A percentile compares a stretch with the other conserved stretches of the same genome.
Conservation (phyloP, 2,329 filamentous ascomycete genomes). For the Cytospora paraplurivora region DNA sequence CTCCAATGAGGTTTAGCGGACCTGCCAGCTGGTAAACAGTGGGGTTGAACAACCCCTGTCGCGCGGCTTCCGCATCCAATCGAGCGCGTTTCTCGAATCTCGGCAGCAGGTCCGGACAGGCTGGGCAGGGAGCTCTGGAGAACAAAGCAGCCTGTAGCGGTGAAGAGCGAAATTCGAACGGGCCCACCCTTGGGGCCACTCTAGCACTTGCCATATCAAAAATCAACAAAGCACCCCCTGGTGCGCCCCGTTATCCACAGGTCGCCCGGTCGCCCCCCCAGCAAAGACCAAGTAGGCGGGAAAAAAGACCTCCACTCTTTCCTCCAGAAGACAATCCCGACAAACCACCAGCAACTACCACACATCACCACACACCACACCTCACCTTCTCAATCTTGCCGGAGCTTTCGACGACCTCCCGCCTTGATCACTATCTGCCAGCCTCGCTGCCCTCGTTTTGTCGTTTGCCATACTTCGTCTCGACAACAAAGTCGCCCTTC, state of each 20-base stretch:
- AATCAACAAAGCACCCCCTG: conserved; percentile 27
- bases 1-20: conserved; percentile 8
- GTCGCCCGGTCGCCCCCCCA: conserved; percentile 1
- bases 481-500: conserved; percentile 35
- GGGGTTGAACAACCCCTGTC: conserved; percentile 23
- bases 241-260: background rate
- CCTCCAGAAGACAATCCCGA: background rate
- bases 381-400: conserved; percentile 17
- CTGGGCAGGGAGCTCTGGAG: background rate
- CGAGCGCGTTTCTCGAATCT: conserved; percentile 6
- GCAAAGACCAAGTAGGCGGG: background rate
- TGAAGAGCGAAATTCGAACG: conserved; percentile 6
- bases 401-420: conserved; percentile 21
- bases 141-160: conserved; percentile 3
- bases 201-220: conserved; percentile 20
- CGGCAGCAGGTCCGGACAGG: conserved; percentile 4
- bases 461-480: conserved; percentile 14
- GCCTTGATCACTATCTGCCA: conserved; percentile 20
- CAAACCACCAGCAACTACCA: conserved; percentile 8
- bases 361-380: conserved; percentile 12
- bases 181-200: background rate
- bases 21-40: conserved; percentile 23
- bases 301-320: background rate
- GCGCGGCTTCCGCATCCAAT: conserved; percentile 20
- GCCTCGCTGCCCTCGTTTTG: conserved; percentile 13